Base-by-base conservation (phyloP, 108 stramenopile genomes). In the Skeletonema grethae region DNA sequence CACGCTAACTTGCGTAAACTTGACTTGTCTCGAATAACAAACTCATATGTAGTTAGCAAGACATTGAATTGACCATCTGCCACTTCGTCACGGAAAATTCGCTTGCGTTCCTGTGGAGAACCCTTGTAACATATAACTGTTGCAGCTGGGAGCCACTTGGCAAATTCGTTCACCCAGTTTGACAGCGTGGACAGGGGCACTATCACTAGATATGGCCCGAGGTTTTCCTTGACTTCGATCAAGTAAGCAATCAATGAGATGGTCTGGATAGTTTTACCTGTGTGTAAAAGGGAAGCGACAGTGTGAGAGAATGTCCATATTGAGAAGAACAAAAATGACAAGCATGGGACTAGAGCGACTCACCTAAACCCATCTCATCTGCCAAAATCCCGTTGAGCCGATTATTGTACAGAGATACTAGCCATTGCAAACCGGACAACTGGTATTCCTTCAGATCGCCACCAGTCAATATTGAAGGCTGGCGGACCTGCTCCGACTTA, bases 121-220 rank as follows among this genome's bases (percentile, higher is more conserved):
- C 50, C 50, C 53, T 91, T 86, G 70, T 98, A 85, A 7, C 79
- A 88, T 3, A 94, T 84, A 7, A 99, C 84, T n/a, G 76, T 61
- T 1, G 99, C 98, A 68, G 96, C 98, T 97, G 97, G 99, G 48
- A 28, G 64, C 64, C 64, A 28, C 63, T 96, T 79, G 34, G 76
- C 73, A 28, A 99, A 72, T 85, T 99, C 99, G 74, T 98, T 98
- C 86, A 93, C 91, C 99, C 99, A 99, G 73, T 98, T 98, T 75
- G 91, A 89, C 29, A 99, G 90, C 0, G 98, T 98, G 4, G 95
- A 95, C 83, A 98, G 97, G 28, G 99, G 99, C 3, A 99, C 98
- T 67, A 95, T 87, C 63, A 99, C 87, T 22, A 99, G 73, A 83
- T 98, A 97, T 3, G 96, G 96, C 12, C 96, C 96, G 50, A 79